These are phyloP conservation scores for Hymenoscyphus infarciens DNA, from an alignment of 2,329 filamentous ascomycete genomes.

Conservation along the genomic window DNA sequence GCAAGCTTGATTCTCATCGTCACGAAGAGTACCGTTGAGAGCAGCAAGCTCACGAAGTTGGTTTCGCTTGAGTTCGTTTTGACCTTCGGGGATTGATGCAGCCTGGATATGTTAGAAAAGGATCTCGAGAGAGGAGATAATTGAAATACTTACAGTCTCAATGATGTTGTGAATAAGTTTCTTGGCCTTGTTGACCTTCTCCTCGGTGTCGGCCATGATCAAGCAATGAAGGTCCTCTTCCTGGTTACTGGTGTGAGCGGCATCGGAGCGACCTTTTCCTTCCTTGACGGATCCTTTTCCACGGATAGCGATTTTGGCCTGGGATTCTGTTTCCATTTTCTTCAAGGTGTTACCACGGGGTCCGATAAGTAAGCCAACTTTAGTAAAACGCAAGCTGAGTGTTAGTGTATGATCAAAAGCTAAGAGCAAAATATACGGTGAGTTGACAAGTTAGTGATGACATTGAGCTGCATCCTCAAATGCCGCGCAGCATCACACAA, in stretches of 20 bases:
- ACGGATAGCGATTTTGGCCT: slow-evolving; percentile 97
- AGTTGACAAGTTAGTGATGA: slow-evolving; percentile 38
- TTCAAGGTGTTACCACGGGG: slow-evolving; percentile 99
- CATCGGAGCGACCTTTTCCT: slow-evolving; percentile 97
- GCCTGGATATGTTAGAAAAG: slow-evolving; percentile 56
- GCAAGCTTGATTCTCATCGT: slow-evolving; percentile 98
- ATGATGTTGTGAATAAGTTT: slow-evolving; percentile 98
- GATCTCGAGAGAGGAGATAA: background rate
- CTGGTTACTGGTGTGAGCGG: slow-evolving; percentile 98
- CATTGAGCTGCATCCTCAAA: slow-evolving; percentile 33
- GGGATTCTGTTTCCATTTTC: slow-evolving; percentile 98
- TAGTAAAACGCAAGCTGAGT: slow-evolving; percentile 76
- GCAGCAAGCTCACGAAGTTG: slow-evolving; percentile 96
- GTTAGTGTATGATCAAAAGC: slow-evolving; percentile 66
- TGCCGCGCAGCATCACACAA: slow-evolving; percentile 38
- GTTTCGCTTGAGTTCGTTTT: slow-evolving; percentile 98
- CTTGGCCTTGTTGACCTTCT: slow-evolving; percentile 99
- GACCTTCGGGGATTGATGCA: slow-evolving; percentile 95
- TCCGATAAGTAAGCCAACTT: slow-evolving; percentile 99
- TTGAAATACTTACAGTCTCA: slow-evolving; percentile 75
- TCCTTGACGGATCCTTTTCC: slow-evolving; percentile 99
- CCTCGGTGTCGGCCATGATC: slow-evolving; percentile 99
- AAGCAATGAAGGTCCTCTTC: slow-evolving; percentile 98
- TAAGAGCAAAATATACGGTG: slow-evolving; percentile 34
- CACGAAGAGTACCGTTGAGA: slow-evolving; percentile 96